phyloP scores from a whole-genome alignment of 495 filamentous ascomycete genomes.

The Amphirosellinia nigrospora region DNA sequence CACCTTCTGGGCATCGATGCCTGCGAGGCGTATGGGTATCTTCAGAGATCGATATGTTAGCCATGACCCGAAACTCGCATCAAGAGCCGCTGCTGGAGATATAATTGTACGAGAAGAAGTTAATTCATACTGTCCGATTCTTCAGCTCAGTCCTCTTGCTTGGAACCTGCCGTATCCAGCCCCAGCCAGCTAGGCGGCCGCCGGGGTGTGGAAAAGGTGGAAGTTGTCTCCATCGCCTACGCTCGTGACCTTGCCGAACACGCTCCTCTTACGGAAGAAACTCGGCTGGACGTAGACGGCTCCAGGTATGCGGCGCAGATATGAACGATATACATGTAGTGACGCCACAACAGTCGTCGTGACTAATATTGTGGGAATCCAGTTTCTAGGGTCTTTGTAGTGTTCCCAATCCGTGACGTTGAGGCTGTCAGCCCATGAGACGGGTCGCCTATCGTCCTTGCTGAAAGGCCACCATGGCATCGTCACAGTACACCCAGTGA shows the following conservation, averaged over 20 bases:
- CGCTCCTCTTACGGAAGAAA: conserved; percentile 70
- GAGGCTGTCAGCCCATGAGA: conserved; percentile 58
- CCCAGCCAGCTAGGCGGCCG: conserved; percentile 86
- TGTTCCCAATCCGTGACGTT: conserved; percentile 68
- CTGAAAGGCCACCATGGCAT: conserved; percentile 26
- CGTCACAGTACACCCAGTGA: conserved; percentile 7
- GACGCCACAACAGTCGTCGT: conserved; percentile 67
- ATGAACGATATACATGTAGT: conserved; percentile 69
- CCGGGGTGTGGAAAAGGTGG: conserved; percentile 93
- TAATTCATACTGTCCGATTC: conserved; percentile 70
- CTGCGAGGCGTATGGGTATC: conserved; percentile 88
- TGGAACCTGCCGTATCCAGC: conserved; percentile 81
- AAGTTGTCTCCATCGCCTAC: conserved; percentile 98
- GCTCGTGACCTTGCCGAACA: conserved; percentile 87
- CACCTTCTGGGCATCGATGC: conserved; percentile 88
- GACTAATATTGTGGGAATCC: conserved; percentile 72
- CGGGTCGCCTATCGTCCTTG: conserved; percentile 40
- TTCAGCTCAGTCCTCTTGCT: conserved; percentile 68
- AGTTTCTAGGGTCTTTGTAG: conserved; percentile 68
- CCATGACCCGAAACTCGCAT: background rate
- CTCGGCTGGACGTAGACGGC: conserved; percentile 71
- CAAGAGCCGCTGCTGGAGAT: background rate
- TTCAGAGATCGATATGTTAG: conserved; percentile 36
- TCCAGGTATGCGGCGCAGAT: conserved; percentile 81
- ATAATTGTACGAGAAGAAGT: conserved; percentile 3